Evolutionary conservation across 2,329 filamentous ascomycete species (phyloP).

Genomic region (Talaromyces sp.): DNA sequence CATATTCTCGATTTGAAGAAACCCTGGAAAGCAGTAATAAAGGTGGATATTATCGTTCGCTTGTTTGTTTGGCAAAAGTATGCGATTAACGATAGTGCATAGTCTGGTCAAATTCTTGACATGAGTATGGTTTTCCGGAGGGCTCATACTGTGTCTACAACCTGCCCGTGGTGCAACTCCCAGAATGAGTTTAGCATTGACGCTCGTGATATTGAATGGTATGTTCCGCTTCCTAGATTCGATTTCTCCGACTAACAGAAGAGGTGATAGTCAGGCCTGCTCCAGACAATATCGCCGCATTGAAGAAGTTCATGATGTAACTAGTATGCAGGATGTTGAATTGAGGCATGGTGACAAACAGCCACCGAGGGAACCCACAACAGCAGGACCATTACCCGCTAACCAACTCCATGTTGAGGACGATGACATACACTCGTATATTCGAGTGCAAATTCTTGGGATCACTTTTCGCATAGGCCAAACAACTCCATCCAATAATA

Average conservation of each 20-base stretch:
- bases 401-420: not conserved
- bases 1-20: not conserved
- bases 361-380: no score
- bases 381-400: not conserved
- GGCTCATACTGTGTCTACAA: not conserved
- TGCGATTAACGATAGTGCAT: not conserved
- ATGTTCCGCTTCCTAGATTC: not conserved
- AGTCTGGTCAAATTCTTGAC: conserved; percentile 9
- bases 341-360: not conserved
- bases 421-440: not conserved
- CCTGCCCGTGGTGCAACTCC: not conserved
- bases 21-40: conserved; percentile 1
- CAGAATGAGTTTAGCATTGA: not conserved
- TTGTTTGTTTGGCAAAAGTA: not conserved
- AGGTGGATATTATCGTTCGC: not conserved
- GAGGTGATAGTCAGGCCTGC: no score
- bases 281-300: not conserved
- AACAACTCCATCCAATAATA: not conserved
- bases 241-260: no score
- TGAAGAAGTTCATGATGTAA: not conserved
- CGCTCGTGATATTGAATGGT: not conserved
- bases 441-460: not conserved
- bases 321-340: not conserved
- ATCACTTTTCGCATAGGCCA: not conserved
- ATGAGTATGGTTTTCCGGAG: conserved; percentile 9